Evolutionary conservation across 176 grass and related monocot species (phyloP), one percentile per base, ranked within the genome.

Genomic region (Ensete glaucum): DNA sequence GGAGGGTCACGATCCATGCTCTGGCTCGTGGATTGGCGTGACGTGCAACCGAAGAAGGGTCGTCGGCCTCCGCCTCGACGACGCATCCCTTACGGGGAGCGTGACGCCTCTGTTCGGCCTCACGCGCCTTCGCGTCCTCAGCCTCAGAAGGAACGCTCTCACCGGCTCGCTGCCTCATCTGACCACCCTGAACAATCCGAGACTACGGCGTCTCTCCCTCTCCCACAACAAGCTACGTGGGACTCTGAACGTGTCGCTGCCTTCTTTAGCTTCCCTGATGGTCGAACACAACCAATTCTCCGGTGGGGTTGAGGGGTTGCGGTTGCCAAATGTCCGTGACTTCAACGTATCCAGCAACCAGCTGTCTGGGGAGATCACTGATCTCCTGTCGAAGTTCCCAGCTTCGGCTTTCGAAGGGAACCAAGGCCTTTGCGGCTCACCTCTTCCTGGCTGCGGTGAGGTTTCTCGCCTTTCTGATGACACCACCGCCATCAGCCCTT

Each of bases 271-370:
- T 25, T 89, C 86, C 4, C 79, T 89, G 0, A n/a, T 70, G 1
- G 75, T 82, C 2, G 90, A 92, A 73, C 81, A 80, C 73, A 92
- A 92, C 58, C 11, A 62, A 2, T 89, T 92, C 64, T 26, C 16
- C 9, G 90, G 86, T 2, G 79, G 82, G 9, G 15, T 92, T 50
- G 73, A 64, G 0, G 86, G 76, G 19, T 55, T 92, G 19, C 79
- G 50, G 4, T 14, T 78, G 50, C 84, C 86, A 1, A 67, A 16
- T 48, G 2, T 81, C 16, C 75, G 66, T 50, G 82, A 62, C 62
- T 78, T 92, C 73, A 85, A 92, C 12, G 84, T 89, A 53, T 92
- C 90, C 0, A 10, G 19, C 62, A 92, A 92, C 78, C 53, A 21
- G 29, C 79, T 88, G 1, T 81, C 17, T 19, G 86, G 86, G 0